A percentile compares a stretch with the other conserved stretches of the same genome.
Conservation (phyloP, 441 rosid species). For the Mallotus repandus region DNA sequence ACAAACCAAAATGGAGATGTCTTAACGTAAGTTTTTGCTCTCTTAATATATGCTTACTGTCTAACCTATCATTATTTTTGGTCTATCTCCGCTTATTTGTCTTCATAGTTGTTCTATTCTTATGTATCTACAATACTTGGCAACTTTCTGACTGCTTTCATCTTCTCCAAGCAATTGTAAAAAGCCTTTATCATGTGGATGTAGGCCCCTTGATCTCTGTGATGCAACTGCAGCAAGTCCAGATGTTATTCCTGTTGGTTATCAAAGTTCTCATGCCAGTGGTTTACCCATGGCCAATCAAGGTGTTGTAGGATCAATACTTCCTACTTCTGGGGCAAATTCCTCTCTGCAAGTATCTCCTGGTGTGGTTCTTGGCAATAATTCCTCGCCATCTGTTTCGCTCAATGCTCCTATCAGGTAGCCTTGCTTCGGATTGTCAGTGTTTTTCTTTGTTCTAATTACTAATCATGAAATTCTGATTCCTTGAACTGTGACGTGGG, state of each 20-base stretch:
- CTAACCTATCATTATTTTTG: neutral
- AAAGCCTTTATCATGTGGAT: constrained; percentile 33
- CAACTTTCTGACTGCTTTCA: constrained; percentile 21
- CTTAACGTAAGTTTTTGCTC: constrained; percentile 64
- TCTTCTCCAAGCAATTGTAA: constrained; percentile 16
- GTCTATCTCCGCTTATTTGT: constrained; percentile 11
- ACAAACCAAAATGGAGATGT: constrained; percentile 75
- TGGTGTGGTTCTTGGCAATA: constrained; percentile 58
- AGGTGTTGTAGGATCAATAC: constrained; percentile 55
- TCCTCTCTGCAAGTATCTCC: constrained; percentile 66
- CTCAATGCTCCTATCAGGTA: constrained; percentile 76
- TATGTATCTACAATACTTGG: constrained; percentile 15
- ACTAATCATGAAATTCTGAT: neutral
- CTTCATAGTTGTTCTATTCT: neutral
- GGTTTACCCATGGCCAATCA: constrained; percentile 64
- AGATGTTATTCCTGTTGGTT: constrained; percentile 60
- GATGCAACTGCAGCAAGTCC: constrained; percentile 66
- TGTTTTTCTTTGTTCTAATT: constrained; percentile 3
- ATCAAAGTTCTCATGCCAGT: constrained; percentile 59
- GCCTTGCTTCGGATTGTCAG: constrained; percentile 25
- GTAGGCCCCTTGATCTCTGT: constrained; percentile 97
- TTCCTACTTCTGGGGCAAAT: constrained; percentile 63
- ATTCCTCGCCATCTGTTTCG: constrained; percentile 59
- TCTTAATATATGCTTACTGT: constrained; percentile 18
- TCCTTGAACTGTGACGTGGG: constrained; percentile 20